These are phyloP conservation scores for Colletotrichum magnum DNA, from an alignment of 2,329 filamentous ascomycete genomes.

Conservation along the genomic window DNA sequence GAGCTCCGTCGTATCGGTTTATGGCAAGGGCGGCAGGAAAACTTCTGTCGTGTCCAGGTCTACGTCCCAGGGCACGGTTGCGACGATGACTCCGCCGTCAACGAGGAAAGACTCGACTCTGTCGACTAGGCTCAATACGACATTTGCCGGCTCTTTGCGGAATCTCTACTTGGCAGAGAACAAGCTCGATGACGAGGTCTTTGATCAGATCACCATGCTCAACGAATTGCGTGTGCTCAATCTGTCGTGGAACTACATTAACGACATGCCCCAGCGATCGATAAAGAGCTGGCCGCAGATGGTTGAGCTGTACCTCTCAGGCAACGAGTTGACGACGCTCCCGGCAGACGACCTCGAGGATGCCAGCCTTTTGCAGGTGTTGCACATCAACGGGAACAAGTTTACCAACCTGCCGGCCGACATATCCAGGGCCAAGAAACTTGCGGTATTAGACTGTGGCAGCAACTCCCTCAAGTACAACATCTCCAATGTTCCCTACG, in stretches of 20 bases:
- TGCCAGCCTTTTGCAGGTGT: slow-evolving; percentile 85
- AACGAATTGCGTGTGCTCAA: slow-evolving; percentile 91
- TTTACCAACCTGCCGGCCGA: slow-evolving; percentile 97
- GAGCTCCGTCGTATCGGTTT: slow-evolving; percentile 85
- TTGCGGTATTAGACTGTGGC: slow-evolving; percentile 92
- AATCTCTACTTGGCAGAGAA: slow-evolving; percentile 95
- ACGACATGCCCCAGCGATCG: slow-evolving; percentile 90
- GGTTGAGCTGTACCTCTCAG: slow-evolving; percentile 92
- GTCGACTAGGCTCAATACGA: slow-evolving; percentile 83
- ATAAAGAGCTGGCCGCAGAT: slow-evolving; percentile 92
- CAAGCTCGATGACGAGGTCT: slow-evolving; percentile 92
- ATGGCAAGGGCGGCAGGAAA: slow-evolving; percentile 85
- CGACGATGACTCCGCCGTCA: slow-evolving; percentile 66
- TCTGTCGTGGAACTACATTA: slow-evolving; percentile 93
- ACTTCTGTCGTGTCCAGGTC: slow-evolving; percentile 84
- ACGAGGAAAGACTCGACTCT: slow-evolving; percentile 90
- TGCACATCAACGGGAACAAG: slow-evolving; percentile 98
- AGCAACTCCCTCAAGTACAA: slow-evolving; percentile 98
- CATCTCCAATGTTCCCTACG: slow-evolving; percentile 98
- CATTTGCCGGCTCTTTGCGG: slow-evolving; percentile 88
- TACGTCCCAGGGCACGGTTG: slow-evolving; percentile 61
- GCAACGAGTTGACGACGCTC: slow-evolving; percentile 91
- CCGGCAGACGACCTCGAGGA: slow-evolving; percentile 96
- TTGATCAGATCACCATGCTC: slow-evolving; percentile 88
- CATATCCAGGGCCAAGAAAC: slow-evolving; percentile 91